Evolutionary conservation across 306 rosid species (phyloP), one percentile per base, ranked within the genome.

Genomic region (Cicer bijugum): DNA sequence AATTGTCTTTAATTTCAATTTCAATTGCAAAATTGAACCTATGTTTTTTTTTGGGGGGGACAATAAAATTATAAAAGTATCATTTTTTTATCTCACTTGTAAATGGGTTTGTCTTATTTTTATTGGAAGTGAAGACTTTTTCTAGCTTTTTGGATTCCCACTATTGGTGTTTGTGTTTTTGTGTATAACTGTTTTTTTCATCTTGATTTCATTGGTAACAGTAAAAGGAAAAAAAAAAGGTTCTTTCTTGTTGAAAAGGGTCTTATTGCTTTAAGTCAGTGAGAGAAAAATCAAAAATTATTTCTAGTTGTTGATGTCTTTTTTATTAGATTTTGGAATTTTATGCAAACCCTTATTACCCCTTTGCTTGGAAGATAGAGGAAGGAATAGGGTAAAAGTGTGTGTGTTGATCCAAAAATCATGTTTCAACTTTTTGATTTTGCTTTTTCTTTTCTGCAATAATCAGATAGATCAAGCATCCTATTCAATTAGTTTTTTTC

Each of bases 201-300:
- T 76, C 47, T 61, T 46, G 78, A 60, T 64, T 77, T 71, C 63
- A 73, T 71, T 67, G 77, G 75, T 40, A 63, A 57, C 71, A 72
- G 70, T 72, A 74, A 80, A 75, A 75, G 81, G 44, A 74, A 74
- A 81, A 83, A 80, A 50, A 65, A 67, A 63, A 23, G 69, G 77
- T 77, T 75, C 74, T 81, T 83, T 87, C 72, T 55, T 73, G 76
- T 51, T 74, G 56, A 45, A 80, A 86, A 83, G 81, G 67, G 72
- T 63, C 20, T 45, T 78, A 82, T 28, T 28, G 35, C 91, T 85
- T 90, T 85, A 67, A 78, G 79, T 76, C 67, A 80, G 39, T 75
- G 65, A 60, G 39, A 35, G 66, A 47, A 69, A 76, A 59, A 33
- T 59, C 38, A 56, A 65, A 76, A 59, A 33, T 59, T 14, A 56